Percentiles rank a stretch among this genome's conserved stretches.
These are phyloP conservation scores for Debaryomyces tyrocola DNA, from an alignment of 805 yeast species.

Conservation along the genomic window DNA sequence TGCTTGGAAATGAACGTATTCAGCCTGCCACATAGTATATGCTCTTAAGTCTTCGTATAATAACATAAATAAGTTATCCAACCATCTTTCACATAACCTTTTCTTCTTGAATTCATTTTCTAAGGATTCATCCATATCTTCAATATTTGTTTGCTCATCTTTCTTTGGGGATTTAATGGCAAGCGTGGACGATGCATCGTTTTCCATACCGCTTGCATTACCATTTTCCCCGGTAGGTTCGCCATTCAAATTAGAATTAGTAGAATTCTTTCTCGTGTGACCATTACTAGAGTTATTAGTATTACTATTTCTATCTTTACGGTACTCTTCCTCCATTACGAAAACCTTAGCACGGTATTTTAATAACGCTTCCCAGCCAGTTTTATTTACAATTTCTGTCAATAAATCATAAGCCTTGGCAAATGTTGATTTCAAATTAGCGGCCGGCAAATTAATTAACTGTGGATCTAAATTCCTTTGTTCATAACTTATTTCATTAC, in stretches of 20 bases:
- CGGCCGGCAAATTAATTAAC: slow-evolving; percentile 64
- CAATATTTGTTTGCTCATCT: slow-evolving; percentile 13
- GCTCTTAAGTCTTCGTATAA: slow-evolving; percentile 73
- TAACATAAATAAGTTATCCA: slow-evolving; percentile 67
- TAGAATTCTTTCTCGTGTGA: slow-evolving; percentile 11
- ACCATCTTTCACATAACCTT: slow-evolving; percentile 72
- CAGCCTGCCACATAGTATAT: slow-evolving; percentile 93
- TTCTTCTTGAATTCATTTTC: slow-evolving; percentile 57
- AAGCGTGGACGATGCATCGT: slow-evolving; percentile 36
- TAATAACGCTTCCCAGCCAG: slow-evolving; percentile 47
- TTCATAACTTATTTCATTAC: slow-evolving; percentile 63
- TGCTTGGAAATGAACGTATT: slow-evolving; percentile 82
- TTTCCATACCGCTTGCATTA: slow-evolving; percentile 7
- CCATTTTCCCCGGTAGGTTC: slow-evolving; percentile 8
- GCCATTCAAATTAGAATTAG: slow-evolving; percentile 11
- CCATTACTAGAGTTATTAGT: slow-evolving; percentile 11
- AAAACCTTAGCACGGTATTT: slow-evolving; percentile 47
- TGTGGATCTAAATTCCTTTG: slow-evolving; percentile 65
- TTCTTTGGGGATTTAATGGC: slow-evolving; percentile 38
- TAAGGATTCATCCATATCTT: slow-evolving; percentile 13
- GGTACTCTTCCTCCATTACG: slow-evolving; percentile 49
- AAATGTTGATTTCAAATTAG: slow-evolving; percentile 55
- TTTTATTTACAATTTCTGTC: slow-evolving; percentile 43
- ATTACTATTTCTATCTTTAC: slow-evolving; percentile 34
- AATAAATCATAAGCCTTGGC: slow-evolving; percentile 46